Percentiles rank a stretch among this genome's conserved stretches.
These are phyloP conservation scores for Skeletonema menzelii DNA, from an alignment of 108 stramenopile genomes.

Conservation along the genomic window DNA sequence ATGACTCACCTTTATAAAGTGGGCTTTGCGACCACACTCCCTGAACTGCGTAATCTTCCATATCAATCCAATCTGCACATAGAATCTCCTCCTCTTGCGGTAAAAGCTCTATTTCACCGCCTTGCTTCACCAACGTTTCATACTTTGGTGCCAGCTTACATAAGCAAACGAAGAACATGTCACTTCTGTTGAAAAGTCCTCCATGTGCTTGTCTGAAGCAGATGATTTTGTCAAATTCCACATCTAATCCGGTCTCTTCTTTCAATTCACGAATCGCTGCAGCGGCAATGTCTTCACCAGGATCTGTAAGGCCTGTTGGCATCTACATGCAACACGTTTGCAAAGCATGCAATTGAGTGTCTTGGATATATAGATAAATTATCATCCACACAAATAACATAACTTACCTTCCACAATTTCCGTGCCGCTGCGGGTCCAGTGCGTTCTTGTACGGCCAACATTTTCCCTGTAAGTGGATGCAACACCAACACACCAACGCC, in stretches of 20 bases:
- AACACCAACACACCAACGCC: conserved; percentile 78
- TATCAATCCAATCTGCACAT: conserved; percentile 76
- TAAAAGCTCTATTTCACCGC: conserved; percentile 29
- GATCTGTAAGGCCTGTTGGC: conserved; percentile 86
- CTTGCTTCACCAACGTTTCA: conserved; percentile 14
- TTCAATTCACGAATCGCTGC: conserved; percentile 74
- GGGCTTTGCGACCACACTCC: conserved; percentile 65
- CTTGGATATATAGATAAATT: not conserved
- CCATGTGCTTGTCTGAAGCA: conserved; percentile 75
- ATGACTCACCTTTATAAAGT: no score
- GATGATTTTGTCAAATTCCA: conserved; percentile 54
- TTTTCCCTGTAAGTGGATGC: conserved; percentile 60
- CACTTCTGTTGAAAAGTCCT: conserved; percentile 45
- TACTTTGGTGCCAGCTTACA: conserved; percentile 46
- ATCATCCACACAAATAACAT: not conserved
- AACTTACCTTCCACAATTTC: conserved; percentile 58
- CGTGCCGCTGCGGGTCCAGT: conserved; percentile 71
- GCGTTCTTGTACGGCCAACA: conserved; percentile 77
- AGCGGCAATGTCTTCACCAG: conserved; percentile 76
- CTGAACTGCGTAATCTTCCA: conserved; percentile 72
- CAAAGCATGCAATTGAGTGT: not conserved
- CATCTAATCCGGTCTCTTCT: conserved; percentile 79
- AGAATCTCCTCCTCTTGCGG: conserved; percentile 77
- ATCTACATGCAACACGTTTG: conserved; percentile 20
- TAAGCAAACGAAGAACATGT: conserved; percentile 81